These are phyloP conservation scores for Jacaranda copaia DNA, from an alignment of 257 asterid genomes.

Conservation along the genomic window DNA sequence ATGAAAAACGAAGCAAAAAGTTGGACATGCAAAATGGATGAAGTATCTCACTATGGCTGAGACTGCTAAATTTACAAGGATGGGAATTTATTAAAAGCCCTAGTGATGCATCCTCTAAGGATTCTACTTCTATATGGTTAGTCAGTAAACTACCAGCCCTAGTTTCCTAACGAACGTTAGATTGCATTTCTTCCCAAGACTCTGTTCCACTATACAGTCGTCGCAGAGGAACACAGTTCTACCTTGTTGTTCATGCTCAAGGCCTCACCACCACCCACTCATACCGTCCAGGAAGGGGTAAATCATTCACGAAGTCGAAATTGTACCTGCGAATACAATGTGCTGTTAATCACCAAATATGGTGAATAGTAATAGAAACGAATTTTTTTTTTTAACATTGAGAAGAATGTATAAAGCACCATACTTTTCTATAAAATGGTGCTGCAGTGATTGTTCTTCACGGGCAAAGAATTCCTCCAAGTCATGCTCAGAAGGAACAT, in stretches of 20 bases:
- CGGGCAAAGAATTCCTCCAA: conserved; percentile 67
- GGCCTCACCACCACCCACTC: conserved; percentile 63
- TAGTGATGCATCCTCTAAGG: conserved; percentile 29
- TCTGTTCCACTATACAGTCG: conserved; percentile 25
- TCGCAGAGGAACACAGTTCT: neutral
- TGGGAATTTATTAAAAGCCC: conserved; percentile 18
- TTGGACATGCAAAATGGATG: neutral
- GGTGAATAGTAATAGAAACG: neutral
- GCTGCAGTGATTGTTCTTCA: conserved; percentile 58
- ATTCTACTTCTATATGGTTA: conserved; percentile 33
- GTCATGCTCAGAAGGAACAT: conserved; percentile 53
- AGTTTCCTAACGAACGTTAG: conserved; percentile 7
- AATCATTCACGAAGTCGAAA: conserved; percentile 57
- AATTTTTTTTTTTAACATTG: neutral
- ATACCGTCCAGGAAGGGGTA: conserved; percentile 75
- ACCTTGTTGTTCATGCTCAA: conserved; percentile 9
- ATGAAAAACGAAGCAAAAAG: neutral
- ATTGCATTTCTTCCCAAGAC: conserved; percentile 19
- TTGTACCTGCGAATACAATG: conserved; percentile 55
- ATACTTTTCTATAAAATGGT: conserved; percentile 66
- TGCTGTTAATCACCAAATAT: neutral
- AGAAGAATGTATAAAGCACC: neutral
- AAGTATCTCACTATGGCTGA: conserved; percentile 9
- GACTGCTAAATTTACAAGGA: conserved; percentile 39
- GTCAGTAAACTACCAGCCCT: conserved; percentile 37